phyloP scores from a whole-genome alignment of 495 filamentous ascomycete genomes.

The Podospora appendiculata region DNA sequence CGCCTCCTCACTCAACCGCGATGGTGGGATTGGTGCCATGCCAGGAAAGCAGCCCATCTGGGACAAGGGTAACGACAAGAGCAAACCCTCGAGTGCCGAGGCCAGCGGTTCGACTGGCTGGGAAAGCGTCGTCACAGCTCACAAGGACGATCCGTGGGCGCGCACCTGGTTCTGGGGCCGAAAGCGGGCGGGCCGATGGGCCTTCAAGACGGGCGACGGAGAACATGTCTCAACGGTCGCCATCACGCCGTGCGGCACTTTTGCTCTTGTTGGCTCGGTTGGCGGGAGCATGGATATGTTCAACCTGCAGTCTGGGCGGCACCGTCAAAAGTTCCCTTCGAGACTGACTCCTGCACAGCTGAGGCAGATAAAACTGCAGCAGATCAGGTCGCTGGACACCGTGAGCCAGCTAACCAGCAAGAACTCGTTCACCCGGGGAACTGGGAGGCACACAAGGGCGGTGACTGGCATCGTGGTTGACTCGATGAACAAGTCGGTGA shows the following conservation, averaged over 20 bases:
- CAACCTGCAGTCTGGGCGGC: constrained; percentile 88
- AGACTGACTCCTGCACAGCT: constrained; percentile 57
- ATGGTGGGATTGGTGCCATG: constrained; percentile 80
- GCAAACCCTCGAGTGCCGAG: constrained; percentile 49
- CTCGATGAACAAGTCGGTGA: constrained; percentile 69
- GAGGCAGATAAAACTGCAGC: constrained; percentile 50
- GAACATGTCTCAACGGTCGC: constrained; percentile 80
- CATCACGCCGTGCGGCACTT: constrained; percentile 85
- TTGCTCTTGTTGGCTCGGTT: constrained; percentile 82
- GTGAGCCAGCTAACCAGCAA: constrained; percentile 37
- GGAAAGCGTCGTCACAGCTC: constrained; percentile 96
- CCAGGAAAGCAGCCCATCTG: constrained; percentile 64
- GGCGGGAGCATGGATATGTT: constrained; percentile 83
- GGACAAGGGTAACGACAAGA: constrained; percentile 59
- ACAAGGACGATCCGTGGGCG: constrained; percentile 74
- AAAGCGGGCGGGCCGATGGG: constrained; percentile 87
- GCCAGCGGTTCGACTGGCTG: constrained; percentile 73
- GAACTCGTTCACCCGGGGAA: constrained; percentile 34
- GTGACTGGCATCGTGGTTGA: constrained; percentile 84
- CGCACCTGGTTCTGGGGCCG: constrained; percentile 98
- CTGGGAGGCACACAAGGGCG: constrained; percentile 66
- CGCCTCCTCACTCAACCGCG: constrained; percentile 82
- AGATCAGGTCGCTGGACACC: constrained; percentile 37
- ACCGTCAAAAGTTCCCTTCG: constrained; percentile 78
- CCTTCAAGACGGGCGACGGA: constrained; percentile 78